Evolutionary conservation across 345 rosid species (phyloP).

Genomic region (Pugionium dolabratum): DNA sequence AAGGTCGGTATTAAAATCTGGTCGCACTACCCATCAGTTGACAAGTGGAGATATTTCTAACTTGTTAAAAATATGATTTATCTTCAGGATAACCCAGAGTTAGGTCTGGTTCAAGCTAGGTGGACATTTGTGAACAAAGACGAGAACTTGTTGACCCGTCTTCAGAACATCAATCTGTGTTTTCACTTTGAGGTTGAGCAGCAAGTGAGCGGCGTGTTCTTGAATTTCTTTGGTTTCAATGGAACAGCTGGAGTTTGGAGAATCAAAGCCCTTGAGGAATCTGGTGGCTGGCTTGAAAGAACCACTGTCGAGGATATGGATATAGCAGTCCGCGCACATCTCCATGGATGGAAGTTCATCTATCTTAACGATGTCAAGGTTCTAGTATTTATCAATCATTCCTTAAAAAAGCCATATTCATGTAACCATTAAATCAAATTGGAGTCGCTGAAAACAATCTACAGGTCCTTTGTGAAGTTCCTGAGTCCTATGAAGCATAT

Average conservation of each 20-base stretch:
- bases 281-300: conserved; percentile 85
- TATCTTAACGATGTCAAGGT: conserved; percentile 85
- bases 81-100: conserved; percentile 62
- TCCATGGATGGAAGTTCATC: conserved; percentile 84
- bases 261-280: conserved; percentile 80
- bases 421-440: background rate
- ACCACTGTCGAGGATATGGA: conserved; percentile 55
- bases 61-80: background rate
- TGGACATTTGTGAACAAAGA: conserved; percentile 87
- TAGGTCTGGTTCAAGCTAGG: conserved; percentile 80
- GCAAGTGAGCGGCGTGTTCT: conserved; percentile 72
- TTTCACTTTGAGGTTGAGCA: conserved; percentile 88
- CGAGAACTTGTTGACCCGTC: conserved; percentile 82
- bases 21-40: background rate
- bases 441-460: conserved; percentile 16
- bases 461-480: conserved; percentile 86
- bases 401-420: background rate
- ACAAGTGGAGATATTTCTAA: background rate
- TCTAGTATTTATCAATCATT: conserved; percentile 1
- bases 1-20: conserved; percentile 46
- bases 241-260: conserved; percentile 95
- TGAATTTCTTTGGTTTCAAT: conserved; percentile 88
- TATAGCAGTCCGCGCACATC: conserved; percentile 88
- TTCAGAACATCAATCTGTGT: conserved; percentile 77
- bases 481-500: conserved; percentile 87